Percentiles rank a stretch among this genome's conserved stretches.
These are phyloP conservation scores for Linnemannia schmuckeri DNA, from an alignment of 192 early-diverging fungal genomes.

Conservation along the genomic window DNA sequence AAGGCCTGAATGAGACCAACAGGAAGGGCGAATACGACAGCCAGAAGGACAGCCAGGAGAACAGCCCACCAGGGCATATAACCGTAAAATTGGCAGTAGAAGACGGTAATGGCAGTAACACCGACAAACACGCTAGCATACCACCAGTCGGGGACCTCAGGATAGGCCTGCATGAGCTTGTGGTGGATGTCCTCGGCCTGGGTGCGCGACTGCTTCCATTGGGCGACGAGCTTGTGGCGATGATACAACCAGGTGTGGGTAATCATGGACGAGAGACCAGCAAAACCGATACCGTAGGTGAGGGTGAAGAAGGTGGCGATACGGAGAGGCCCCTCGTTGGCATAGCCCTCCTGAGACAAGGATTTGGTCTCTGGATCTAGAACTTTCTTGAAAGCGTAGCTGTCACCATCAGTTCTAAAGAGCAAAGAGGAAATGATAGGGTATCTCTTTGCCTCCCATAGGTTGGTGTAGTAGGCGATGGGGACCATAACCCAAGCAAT, in stretches of 20 bases:
- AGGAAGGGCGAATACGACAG: slow-evolving; percentile 59
- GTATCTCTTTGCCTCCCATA: slow-evolving; percentile 34
- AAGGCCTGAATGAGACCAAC: slow-evolving; percentile 68
- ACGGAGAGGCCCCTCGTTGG: slow-evolving; percentile 57
- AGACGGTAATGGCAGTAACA: slow-evolving; percentile 44
- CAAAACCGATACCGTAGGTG: slow-evolving; percentile 60
- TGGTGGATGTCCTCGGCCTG: too few species aligned
- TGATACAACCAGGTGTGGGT: too few species aligned
- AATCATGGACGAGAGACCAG: too few species aligned
- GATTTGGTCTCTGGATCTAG: slow-evolving; percentile 14
- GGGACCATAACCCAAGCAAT: too few species aligned
- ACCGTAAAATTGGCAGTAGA: slow-evolving; percentile 20
- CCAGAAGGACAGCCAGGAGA: slow-evolving; percentile 51
- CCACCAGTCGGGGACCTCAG: too few species aligned
- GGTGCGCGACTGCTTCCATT: too few species aligned
- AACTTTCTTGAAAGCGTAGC: slow-evolving; percentile 36
- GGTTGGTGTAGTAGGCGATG: too few species aligned
- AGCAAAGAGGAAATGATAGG: slow-evolving; percentile 50
- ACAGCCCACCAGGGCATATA: slow-evolving; percentile 62
- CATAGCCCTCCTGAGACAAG: slow-evolving; percentile 42
- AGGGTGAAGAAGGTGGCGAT: slow-evolving; percentile 61
- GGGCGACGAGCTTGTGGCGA: too few species aligned
- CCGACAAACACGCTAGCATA: slow-evolving; percentile 54
- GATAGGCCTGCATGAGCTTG: too few species aligned
- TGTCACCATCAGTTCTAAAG: slow-evolving; percentile 39